Evolutionary conservation across 176 grass and related monocot genomes (phyloP), one percentile per base, ranked within the genome.

Genomic region (Lolium rigidum): DNA sequence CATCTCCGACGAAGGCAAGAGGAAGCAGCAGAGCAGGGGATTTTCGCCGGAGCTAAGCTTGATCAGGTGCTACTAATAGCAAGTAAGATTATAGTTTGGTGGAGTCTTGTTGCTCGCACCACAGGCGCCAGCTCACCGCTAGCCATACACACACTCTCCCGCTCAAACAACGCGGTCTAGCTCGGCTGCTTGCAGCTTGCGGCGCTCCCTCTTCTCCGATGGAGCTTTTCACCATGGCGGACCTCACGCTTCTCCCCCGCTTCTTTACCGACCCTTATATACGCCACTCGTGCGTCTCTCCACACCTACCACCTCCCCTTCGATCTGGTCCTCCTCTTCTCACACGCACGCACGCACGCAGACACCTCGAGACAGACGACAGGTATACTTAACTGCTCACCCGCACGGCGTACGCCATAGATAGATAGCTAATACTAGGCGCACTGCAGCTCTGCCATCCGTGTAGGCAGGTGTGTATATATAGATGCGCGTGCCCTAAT

Each of bases 121-220:
- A 0, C 10, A 39, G 81, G 84, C 66, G 79, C 78, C 92, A 94
- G 92, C 92, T 94, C 84, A 94, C 35, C 82, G 92, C 92, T 66
- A 89, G 89, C 83, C 82, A 74, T 55, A 77, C 63, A 62, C 81
- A 65, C 74, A 71, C 46, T 39, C 74, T 28, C 67, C 63, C 59
- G 84, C 82, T 85, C 89, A 87, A 89, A 90, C 51, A 55, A 87
- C 95, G 90, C 84, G 92, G 92, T 94, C 76, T 80, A 16, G 25
- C 49, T 76, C 44, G 1, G 12, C 76, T 65, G n/a, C n/a, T n/a
- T n/a, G n/a, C n/a, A n/a, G 68, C 55, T 20, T 9, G 18, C 84
- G 13, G 60, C 54, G 20, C 41, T 25, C 31, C 60, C 44, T 57
- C 49, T 22, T 60, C 46, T 35, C 21, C 13, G 61, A 81, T 43